These are phyloP conservation scores for Vanrija sp. DNA, from an alignment of 1,284 basidiomycete species.

Conservation along the genomic window DNA sequence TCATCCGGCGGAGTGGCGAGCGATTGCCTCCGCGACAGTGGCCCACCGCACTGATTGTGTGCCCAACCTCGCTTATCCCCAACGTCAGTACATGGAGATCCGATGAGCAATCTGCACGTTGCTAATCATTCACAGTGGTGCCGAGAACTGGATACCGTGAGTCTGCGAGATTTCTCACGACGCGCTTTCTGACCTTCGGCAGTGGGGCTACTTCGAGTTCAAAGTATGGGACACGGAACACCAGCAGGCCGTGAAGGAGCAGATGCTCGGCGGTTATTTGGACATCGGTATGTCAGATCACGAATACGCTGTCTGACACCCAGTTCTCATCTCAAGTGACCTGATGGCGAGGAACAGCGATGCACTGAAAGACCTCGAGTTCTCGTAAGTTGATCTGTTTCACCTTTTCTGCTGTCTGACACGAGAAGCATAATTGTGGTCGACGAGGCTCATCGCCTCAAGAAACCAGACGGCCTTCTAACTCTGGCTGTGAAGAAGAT, in stretches of 20 bases:
- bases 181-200: background rate
- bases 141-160: conserved; percentile 50
- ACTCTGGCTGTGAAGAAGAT: conserved; percentile 50
- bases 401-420: background rate
- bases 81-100: conserved; percentile 39
- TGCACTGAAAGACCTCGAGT: conserved; percentile 29
- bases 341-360: conserved; percentile 25
- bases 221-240: conserved; percentile 21
- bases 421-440: conserved; percentile 34
- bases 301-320: background rate
- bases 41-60: conserved; percentile 45
- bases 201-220: conserved; percentile 49
- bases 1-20: conserved; percentile 13
- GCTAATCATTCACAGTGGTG: conserved; percentile 44
- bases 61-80: conserved; percentile 48
- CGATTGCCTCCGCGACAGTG: conserved; percentile 30
- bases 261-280: conserved; percentile 31
- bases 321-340: conserved; percentile 41
- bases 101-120: conserved; percentile 1
- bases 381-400: conserved; percentile 30
- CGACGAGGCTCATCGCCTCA: conserved; percentile 47
- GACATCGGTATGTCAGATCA: conserved; percentile 34
- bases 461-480: conserved; percentile 32
- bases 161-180: background rate
- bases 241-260: conserved; percentile 6